These are phyloP conservation scores for Neurospora sp. DNA, from an alignment of 495 filamentous ascomycete genomes.

Conservation along the genomic window DNA sequence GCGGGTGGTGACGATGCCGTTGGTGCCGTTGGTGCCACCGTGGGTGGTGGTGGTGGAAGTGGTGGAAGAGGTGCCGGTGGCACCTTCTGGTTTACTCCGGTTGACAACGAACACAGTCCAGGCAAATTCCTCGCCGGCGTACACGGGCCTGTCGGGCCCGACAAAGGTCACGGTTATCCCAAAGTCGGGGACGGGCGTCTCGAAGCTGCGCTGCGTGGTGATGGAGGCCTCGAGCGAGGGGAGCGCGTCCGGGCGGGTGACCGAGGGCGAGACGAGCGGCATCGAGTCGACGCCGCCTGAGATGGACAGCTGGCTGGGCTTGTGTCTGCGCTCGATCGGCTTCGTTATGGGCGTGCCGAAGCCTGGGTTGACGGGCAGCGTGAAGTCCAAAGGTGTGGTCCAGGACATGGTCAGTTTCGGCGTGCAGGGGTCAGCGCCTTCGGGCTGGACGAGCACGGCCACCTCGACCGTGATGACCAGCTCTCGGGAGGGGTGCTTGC, in stretches of 20 bases:
- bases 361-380: constrained; percentile 49
- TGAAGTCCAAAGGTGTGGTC: constrained; percentile 77
- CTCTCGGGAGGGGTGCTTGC: constrained; percentile 40
- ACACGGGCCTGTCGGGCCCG: constrained; percentile 41
- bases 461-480: constrained; percentile 56
- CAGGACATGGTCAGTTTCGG: constrained; percentile 71
- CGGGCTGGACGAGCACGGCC: constrained; percentile 46
- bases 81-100: constrained; percentile 35
- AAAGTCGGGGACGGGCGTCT: constrained; percentile 44
- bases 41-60: not conserved
- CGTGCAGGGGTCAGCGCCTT: constrained; percentile 43
- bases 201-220: constrained; percentile 26
- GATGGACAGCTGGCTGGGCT: constrained; percentile 51
- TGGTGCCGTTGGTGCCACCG: not conserved
- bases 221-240: constrained; percentile 39
- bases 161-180: constrained; percentile 67
- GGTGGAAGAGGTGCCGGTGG: not conserved
- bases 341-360: constrained; percentile 40
- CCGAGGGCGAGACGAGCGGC: constrained; percentile 35
- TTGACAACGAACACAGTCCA: constrained; percentile 91
- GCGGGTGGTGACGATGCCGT: not conserved
- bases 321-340: constrained; percentile 56
- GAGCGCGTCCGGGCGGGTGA: constrained; percentile 43
- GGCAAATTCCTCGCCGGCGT: constrained; percentile 66
- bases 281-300: constrained; percentile 30